Evolutionary conservation across 768 basidiomycete species (phyloP), one percentile per base, ranked within the genome.

Genomic region (Melanogaster broomeanus): DNA sequence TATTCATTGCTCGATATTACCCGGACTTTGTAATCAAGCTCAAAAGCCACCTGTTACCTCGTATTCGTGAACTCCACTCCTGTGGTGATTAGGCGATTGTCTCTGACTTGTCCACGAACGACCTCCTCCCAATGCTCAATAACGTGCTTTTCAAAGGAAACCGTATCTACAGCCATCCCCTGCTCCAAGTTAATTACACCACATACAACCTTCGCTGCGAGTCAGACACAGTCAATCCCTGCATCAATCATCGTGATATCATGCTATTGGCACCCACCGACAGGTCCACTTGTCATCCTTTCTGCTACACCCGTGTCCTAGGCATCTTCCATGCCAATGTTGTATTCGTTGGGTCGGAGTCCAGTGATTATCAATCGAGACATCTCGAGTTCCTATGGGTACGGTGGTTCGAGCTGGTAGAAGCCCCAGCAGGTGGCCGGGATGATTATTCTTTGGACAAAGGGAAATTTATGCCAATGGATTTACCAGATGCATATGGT

Each of bases 101-200:
- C 28, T 43, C 13, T 24, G 30, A 4, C n/a, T n/a, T n/a, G n/a
- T n/a, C n/a, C n/a, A n/a, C n/a, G n/a, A n/a, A n/a, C n/a, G n/a
- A n/a, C n/a, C n/a, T n/a, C n/a, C n/a, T n/a, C n/a, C n/a, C n/a
- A n/a, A n/a, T n/a, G n/a, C n/a, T n/a, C n/a, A n/a, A 31, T 19
- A 19, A 48, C 33, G 48, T 67, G 8, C 19, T 41, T n/a, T 37
- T 66, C 15, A 39, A 51, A 10, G 16, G 51, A 27, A 48, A 67
- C 38, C 15, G 37, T 3, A 53, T 66, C 11, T 66, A 68, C 51
- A 25, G 41, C 9, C 65, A 67, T 48, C 54, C 62, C 28, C 52
- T 51, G 1, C n/a, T 67, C 16, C 48, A 48, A 4, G 28, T 71
- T 33, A 65, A 68, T 39, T 66, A 66, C 43, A 71, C 63, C 9